Conservation (phyloP, 345 rosid species). For the Kernera saxatilis region DNA sequence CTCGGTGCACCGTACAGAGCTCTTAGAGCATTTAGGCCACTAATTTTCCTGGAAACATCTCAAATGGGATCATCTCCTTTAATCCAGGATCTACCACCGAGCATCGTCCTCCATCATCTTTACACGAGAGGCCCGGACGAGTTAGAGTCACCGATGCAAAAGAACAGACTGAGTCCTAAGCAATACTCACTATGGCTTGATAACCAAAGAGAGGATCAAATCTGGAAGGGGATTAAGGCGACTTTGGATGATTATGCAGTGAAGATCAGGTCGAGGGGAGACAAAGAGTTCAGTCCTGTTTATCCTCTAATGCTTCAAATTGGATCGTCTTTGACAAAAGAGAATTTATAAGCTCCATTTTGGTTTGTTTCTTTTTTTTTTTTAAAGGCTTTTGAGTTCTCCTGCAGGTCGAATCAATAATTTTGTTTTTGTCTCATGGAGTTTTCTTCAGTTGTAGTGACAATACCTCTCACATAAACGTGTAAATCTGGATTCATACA, state of each 20-base stretch:
- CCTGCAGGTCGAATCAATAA: neutral
- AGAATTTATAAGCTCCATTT: neutral
- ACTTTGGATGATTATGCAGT: slow-evolving; percentile 92
- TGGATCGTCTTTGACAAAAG: slow-evolving; percentile 59
- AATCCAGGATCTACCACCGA: slow-evolving; percentile 83
- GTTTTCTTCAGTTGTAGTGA: slow-evolving; percentile 3
- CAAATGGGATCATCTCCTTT: slow-evolving; percentile 79
- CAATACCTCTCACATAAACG: neutral
- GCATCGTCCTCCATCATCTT: slow-evolving; percentile 84
- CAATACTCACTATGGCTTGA: slow-evolving; percentile 97
- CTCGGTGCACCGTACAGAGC: slow-evolving; percentile 94
- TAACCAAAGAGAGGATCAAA: slow-evolving; percentile 93
- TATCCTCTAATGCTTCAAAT: slow-evolving; percentile 90
- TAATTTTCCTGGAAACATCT: slow-evolving; percentile 86
- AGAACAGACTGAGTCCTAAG: slow-evolving; percentile 70
- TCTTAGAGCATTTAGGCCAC: slow-evolving; percentile 90
- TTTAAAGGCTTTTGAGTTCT: neutral
- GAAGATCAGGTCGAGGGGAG: slow-evolving; percentile 77
- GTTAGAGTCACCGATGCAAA: slow-evolving; percentile 78
- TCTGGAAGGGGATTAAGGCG: slow-evolving; percentile 95
- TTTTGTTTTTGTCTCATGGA: neutral
- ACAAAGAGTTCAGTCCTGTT: slow-evolving; percentile 94
- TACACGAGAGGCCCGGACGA: slow-evolving; percentile 92
- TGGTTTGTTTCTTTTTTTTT: neutral
- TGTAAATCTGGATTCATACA: slow-evolving; percentile 5